Evolutionary conservation across 2,329 filamentous ascomycete species (phyloP), one percentile per base, ranked within the genome.

Genomic region (Tolypocladium tundrense): DNA sequence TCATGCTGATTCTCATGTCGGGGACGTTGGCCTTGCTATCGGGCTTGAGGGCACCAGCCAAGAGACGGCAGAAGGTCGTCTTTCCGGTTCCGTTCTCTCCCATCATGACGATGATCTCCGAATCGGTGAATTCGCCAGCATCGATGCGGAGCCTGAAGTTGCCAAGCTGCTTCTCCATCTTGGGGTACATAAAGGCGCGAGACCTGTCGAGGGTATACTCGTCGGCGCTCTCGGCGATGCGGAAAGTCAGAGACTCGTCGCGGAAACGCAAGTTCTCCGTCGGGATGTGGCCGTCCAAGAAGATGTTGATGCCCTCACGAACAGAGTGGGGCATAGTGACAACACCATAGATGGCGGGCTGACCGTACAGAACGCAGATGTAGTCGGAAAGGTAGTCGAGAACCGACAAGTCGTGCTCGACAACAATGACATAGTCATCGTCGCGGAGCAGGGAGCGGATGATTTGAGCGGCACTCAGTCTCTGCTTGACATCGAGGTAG

Each of bases 91-190:
- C 94, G 77, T 99, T 99, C 79, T 97, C 93, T 66, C 94, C 94
- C 94, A 99, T 97, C 91, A 99, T 96, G 75, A 99, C 94, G 59
- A 99, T 85, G 66, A 99, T 99, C 72, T 99, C 94, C 0, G 94
- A 99, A 73, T 99, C 93, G 24, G 94, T 97, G 72, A 99, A 99
- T 60, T 87, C 81, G 66, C 95, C 94, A 31, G 83, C 59, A 53
- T 97, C 88, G 64, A 99, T 86, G 59, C 76, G 82, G 55, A 99
- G 84, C 67, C 88, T 85, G 83, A 99, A 99, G 72, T 82, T 83
- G 60, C 92, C 94, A 42, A 97, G 81, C 0, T 89, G 94, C 83
- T 97, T 97, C 73, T 90, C 82, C 91, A 99, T 96, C 56, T 77
- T 77, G 41, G 94, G 93, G 73, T 97, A 99, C 60, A 75, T 78